These are phyloP conservation scores for Salix suchowensis DNA, from an alignment of 345 rosid genomes.

Conservation along the genomic window DNA sequence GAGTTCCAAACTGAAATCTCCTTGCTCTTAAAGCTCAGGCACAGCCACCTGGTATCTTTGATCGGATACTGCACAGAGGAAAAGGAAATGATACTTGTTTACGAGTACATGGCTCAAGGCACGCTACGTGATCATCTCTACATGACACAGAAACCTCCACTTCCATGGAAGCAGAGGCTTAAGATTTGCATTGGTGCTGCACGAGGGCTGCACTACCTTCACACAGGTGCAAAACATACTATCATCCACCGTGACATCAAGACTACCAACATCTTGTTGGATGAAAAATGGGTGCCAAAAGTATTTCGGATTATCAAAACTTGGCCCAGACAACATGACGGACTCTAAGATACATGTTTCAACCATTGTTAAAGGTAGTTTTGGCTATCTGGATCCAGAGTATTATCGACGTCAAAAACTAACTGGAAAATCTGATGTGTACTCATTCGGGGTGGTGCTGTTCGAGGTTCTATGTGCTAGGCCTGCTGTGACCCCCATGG, in stretches of 20 bases:
- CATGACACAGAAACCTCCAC: not conserved
- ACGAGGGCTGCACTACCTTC: conserved; percentile 13
- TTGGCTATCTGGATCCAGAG: conserved; percentile 19
- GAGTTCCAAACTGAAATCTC: conserved; percentile 11
- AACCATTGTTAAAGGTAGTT: not conserved
- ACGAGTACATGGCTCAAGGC: conserved; percentile 11
- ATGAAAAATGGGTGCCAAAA: conserved; percentile 11
- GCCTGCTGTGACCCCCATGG: conserved; percentile 20
- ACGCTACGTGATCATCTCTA: conserved; percentile 13
- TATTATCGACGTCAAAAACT: not conserved
- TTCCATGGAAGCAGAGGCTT: conserved; percentile 12
- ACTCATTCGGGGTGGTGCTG: conserved; percentile 34
- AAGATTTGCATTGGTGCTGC: conserved; percentile 15
- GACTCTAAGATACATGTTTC: not conserved
- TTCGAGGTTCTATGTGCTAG: conserved; percentile 30
- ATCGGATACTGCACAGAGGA: conserved; percentile 10
- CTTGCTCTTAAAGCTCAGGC: conserved; percentile 5
- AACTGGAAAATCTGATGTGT: conserved; percentile 16
- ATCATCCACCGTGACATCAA: conserved; percentile 20
- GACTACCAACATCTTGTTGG: conserved; percentile 13
- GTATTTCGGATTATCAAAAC: conserved; percentile 18
- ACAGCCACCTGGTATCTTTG: conserved; percentile 11
- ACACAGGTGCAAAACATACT: conserved; percentile 1
- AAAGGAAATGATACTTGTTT: conserved; percentile 10
- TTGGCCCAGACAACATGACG: not conserved